Percentiles rank a stretch among this genome's conserved stretches.
phyloP scores from a whole-genome alignment of 495 filamentous ascomycete genomes.

The Clohesyomyces aquaticus region DNA sequence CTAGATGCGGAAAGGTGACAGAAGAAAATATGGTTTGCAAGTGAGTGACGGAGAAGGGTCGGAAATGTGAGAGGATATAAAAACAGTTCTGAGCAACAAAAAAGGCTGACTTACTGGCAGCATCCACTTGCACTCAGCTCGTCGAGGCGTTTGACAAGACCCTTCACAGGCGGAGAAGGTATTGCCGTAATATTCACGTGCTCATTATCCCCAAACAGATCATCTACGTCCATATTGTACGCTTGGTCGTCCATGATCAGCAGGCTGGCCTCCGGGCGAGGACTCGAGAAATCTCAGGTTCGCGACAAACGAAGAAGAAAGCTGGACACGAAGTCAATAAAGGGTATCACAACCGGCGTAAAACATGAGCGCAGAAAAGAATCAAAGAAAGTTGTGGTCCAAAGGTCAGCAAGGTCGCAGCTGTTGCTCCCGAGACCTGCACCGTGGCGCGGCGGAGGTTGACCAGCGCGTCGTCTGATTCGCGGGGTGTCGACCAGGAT shows the following conservation, averaged over 20 bases:
- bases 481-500: not conserved
- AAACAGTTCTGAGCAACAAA: not conserved
- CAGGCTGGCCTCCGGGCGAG: slow-evolving; percentile 19
- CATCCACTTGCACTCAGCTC: slow-evolving; percentile 79
- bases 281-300: not conserved
- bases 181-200: slow-evolving; percentile 57
- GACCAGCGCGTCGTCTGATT: slow-evolving; percentile 2
- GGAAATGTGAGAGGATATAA: too few relatives aligned
- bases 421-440: not conserved
- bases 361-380: not conserved
- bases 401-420: not conserved
- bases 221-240: slow-evolving; percentile 67
- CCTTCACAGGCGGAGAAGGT: slow-evolving; percentile 59
- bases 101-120: slow-evolving; percentile 68
- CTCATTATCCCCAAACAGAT: slow-evolving; percentile 74
- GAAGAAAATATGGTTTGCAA: too few relatives aligned
- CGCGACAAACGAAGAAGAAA: slow-evolving; percentile 1
- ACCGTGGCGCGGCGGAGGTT: slow-evolving; percentile 3
- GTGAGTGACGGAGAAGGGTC: too few relatives aligned
- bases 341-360: slow-evolving; percentile 1
- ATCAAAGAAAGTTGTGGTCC: not conserved
- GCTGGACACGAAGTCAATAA: not conserved
- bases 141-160: slow-evolving; percentile 72
- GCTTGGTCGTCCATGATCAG: slow-evolving; percentile 71
- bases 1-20: not conserved